Base-by-base conservation (phyloP, 148 eudicot genomes). In the Rhododendron williamsianum region DNA sequence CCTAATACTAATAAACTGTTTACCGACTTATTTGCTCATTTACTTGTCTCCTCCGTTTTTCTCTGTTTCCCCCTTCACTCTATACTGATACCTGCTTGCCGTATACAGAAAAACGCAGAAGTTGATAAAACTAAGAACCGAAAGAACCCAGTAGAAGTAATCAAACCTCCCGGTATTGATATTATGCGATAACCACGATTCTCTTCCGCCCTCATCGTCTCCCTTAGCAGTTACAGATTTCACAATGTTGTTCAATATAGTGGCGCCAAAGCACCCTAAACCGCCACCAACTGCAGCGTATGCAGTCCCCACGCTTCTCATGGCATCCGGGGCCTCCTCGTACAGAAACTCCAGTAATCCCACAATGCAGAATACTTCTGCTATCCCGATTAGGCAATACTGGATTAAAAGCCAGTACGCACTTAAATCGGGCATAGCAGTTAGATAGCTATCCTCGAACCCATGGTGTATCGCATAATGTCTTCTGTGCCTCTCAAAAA, bases 211-310 rank as follows among this genome's bases (percentile, higher is more conserved):
- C 23, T 80, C 85, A 12, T 74, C 86, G 49, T 90, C 30, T 25
- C 15, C 16, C 73, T 67, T 81, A 33, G 86, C 90, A 1, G 97
- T 95, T 35, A 85, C 82, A 45, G 94, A 90, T 73, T 91, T 93
- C 67, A 94, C 82, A 46, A 95, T 91, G 82, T 84, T 94, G 87
- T 95, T 94, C 84, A 95, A 81, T 46, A 89, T 48, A 12, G 96
- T 88, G 38, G 97, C 97, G 0, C 90, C 96, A 86, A 95, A 95
- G 87, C 98, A 95, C 41, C 98, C 98, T 65, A 95, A 83, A 38
- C 98, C 96, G 4, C 98, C 97, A 45, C 97, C 96, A 35, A 93
- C 92, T 4, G 98, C 95, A 60, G 97, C 95, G 76, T 95, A 95
- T 82, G 98, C 94, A 4, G 97, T 93, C 36, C 96, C 97, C 13